Percentiles rank a stretch among this genome's conserved stretches.
These are phyloP conservation scores for Endothia cerciana DNA, from an alignment of 2,329 filamentous ascomycete genomes.

Conservation along the genomic window DNA sequence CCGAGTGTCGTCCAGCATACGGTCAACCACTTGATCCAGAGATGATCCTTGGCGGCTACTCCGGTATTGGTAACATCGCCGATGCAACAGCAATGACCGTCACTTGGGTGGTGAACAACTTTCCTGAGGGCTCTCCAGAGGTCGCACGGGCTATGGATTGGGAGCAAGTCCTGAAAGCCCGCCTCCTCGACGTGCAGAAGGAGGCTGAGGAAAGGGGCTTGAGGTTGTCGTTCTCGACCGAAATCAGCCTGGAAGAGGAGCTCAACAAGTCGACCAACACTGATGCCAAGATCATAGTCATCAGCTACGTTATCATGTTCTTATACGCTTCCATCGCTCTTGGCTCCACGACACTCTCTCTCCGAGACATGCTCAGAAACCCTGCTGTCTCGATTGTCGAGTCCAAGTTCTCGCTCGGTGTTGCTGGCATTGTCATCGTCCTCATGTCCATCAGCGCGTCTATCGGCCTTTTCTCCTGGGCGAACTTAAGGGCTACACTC, in stretches of 20 bases:
- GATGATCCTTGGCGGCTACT: constrained; percentile 83
- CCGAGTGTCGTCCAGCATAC: constrained; percentile 84
- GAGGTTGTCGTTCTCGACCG: constrained; percentile 90
- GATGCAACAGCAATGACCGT: constrained; percentile 81
- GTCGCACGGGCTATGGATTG: constrained; percentile 82
- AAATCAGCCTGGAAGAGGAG: constrained; percentile 93
- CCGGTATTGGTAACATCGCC: constrained; percentile 64
- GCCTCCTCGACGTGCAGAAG: constrained; percentile 75
- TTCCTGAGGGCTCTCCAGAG: constrained; percentile 68
- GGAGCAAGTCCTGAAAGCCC: constrained; percentile 77
- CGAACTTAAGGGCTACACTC: constrained; percentile 89
- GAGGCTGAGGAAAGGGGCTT: constrained; percentile 81
- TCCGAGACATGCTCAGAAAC: constrained; percentile 78
- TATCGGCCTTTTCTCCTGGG: constrained; percentile 90
- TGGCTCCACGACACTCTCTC: constrained; percentile 81
- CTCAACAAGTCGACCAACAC: constrained; percentile 98
- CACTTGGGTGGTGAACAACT: constrained; percentile 94
- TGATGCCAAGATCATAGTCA: constrained; percentile 92
- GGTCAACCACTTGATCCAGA: constrained; percentile 85
- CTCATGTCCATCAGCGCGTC: constrained; percentile 97
- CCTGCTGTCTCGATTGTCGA: constrained; percentile 86
- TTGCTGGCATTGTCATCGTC: constrained; percentile 92
- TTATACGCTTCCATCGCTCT: constrained; percentile 92
- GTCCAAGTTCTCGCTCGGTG: constrained; percentile 95
- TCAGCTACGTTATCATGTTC: constrained; percentile 99